Percentiles rank a stretch among this genome's conserved stretches.
phyloP scores from a whole-genome alignment of 2,329 filamentous ascomycete species.

The Paraphaeosphaeria sporulosa region DNA sequence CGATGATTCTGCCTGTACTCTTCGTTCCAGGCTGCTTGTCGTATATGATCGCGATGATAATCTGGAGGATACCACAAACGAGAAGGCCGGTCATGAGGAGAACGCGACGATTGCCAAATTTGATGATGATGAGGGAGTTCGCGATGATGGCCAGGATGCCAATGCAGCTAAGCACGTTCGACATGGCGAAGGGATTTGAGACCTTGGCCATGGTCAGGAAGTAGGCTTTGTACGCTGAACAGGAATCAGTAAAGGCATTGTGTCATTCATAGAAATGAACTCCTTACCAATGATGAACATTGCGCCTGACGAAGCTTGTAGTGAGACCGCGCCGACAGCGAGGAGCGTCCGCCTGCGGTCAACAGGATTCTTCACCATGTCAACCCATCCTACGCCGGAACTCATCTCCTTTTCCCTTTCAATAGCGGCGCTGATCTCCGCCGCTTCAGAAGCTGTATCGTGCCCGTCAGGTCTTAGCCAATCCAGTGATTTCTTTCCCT shows the following conservation, averaged over 20 bases:
- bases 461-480: slow-evolving; percentile 44
- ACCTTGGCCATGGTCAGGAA: slow-evolving; percentile 68
- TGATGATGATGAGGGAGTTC: slow-evolving; percentile 62
- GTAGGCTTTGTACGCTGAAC: slow-evolving; percentile 56
- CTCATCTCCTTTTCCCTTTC: slow-evolving; percentile 42
- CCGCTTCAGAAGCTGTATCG: slow-evolving; percentile 48
- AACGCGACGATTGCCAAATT: slow-evolving; percentile 61
- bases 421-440: slow-evolving; percentile 43
- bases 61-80: slow-evolving; percentile 62
- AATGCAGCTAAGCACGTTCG: slow-evolving; percentile 62
- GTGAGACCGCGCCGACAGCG: slow-evolving; percentile 43
- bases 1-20: slow-evolving; percentile 56
- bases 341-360: slow-evolving; percentile 47
- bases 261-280: slow-evolving; percentile 18
- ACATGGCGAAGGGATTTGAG: slow-evolving; percentile 63
- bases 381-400: slow-evolving; percentile 39
- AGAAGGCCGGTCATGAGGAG: slow-evolving; percentile 62
- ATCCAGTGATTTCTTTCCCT: slow-evolving; percentile 49
- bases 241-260: neutral
- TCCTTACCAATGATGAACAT: slow-evolving; percentile 53
- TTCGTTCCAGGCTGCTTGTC: slow-evolving; percentile 50
- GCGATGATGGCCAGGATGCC: slow-evolving; percentile 64
- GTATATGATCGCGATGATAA: slow-evolving; percentile 63
- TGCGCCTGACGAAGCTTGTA: slow-evolving; percentile 48
- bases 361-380: slow-evolving; percentile 47